These are phyloP conservation scores for Aspergillus transmontanensis DNA, from an alignment of 2,329 filamentous ascomycete species.

Conservation along the genomic window DNA sequence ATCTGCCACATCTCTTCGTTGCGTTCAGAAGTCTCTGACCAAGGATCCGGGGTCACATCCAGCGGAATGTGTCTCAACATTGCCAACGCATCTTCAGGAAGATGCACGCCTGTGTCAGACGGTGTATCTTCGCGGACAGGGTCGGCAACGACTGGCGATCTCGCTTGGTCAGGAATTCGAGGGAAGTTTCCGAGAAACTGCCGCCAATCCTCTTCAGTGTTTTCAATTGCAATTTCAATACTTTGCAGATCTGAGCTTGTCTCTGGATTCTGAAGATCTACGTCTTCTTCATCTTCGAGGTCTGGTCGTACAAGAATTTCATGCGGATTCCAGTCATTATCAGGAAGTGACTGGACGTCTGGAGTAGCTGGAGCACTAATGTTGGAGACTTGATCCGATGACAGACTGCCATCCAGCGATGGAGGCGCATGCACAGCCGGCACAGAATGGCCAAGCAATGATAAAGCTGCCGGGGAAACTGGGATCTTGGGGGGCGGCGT, in stretches of 20 bases:
- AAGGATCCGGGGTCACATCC: conserved; percentile 45
- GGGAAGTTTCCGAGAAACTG: conserved; percentile 45
- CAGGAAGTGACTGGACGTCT: conserved; percentile 61
- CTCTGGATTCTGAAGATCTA: conserved; percentile 26
- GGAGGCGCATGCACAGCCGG: conserved; percentile 79
- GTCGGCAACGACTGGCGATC: conserved; percentile 24
- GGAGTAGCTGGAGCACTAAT: conserved; percentile 86
- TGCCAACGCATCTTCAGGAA: conserved; percentile 78
- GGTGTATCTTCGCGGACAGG: conserved; percentile 30
- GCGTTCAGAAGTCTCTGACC: conserved; percentile 46
- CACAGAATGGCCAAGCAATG: conserved; percentile 70
- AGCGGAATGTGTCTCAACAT: conserved; percentile 75
- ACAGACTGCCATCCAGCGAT: conserved; percentile 85
- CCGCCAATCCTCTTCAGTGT: conserved; percentile 61
- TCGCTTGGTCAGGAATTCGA: conserved; percentile 33
- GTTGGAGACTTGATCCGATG: conserved; percentile 81
- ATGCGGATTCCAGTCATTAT: conserved; percentile 61
- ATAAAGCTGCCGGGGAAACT: conserved; percentile 74
- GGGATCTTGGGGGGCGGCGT: conserved; percentile 61
- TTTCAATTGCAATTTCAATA: conserved; percentile 43
- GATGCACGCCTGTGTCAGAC: conserved; percentile 61
- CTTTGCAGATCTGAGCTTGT: conserved; percentile 30
- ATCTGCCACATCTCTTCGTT: conserved; percentile 67
- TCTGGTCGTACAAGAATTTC: conserved; percentile 39
- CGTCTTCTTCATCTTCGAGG: conserved; percentile 31